Evolutionary conservation across 768 basidiomycete species (phyloP), one percentile per base, ranked within the genome.

Genomic region (Podaxis sp.): DNA sequence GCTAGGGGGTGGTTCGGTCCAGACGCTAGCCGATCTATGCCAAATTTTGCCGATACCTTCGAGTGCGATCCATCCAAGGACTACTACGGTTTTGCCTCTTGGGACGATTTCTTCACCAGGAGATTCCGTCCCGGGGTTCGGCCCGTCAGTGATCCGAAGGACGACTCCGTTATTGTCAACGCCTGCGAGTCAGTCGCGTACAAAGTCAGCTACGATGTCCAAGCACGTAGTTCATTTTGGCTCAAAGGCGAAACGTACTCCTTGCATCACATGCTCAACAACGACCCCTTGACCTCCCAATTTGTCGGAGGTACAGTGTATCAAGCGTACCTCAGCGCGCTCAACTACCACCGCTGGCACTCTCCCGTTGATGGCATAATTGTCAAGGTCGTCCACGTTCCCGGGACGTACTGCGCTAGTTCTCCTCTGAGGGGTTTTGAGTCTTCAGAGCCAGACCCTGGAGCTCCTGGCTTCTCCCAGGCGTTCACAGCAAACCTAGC

Each of bases 341-440:
- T 78, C 33, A 78, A 80, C 36, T 89, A 87, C 66, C 88, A 88
- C 66, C 82, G 86, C 65, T 88, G 87, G 87, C 84, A 85, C 70
- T 73, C 77, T 54, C 88, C 88, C 61, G 79, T 88, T 15, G 74
- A 77, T 46, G 84, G 84, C 3, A 71, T 46, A 2, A 73, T 85
- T 40, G 70, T 66, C 13, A 73, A 81, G 68, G 70, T 73, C 9
- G 77, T 77, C 19, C 67, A 79, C 40, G 71, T 86, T 17, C 82
- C 83, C 6, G 83, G 84, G 1, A 80, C 80, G 1, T 84, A 85
- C 70, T 87, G 82, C 62, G 77, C 79, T 11, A 72, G 74, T 15
- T 70, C 74, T 3, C 72, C 74, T 24, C 65, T 61, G 19, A 2
- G 73, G 59, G 62, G 64, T 5, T 61, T 64, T 57, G 65, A 65